Base-by-base conservation (phyloP, 257 asterid genomes). In the Solanum sitiens region DNA sequence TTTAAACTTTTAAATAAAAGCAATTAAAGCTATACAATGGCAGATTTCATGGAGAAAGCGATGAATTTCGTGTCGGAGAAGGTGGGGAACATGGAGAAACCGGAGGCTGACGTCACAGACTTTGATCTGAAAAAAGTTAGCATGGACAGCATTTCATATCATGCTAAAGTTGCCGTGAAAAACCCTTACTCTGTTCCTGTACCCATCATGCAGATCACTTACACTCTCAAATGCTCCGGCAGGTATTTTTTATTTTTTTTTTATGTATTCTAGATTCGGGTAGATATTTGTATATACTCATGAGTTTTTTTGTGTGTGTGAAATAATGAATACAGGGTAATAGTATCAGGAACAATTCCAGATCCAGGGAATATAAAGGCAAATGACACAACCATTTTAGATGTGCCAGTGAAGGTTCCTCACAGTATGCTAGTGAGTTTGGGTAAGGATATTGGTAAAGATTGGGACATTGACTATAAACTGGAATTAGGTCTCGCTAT, bases 351-450 rank as follows among this genome's bases (percentile, higher is more conserved):
- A 2, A 86, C 35, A 0, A 86, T 96, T 44, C 96, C 98, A 37
- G 99, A 96, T 30, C 99, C 98, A 1, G 99, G 99, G 4, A 95
- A 95, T 13, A 84, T 96, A 88, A 92, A 93, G 85, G 99, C 91
- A 23, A 79, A 90, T 16, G 96, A 92, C 5, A 91, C 87, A 16
- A 96, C 98, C 8, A 25, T 89, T 67, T 27, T 96, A 79, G 93
- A 92, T 12, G 97, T 94, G 40, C 87, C 40, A 13, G 87, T 92
- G 56, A 93, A 92, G 88, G 97, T 95, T 76, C 91, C 98, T 25
- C 95, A 95, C 93, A 92, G 88, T 71, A 92, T 92, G 89, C 15
- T 94, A 88, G 86, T 88, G 90, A 96, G 94, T 83, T 91, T 96
- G 90, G 92, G 90, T 4, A 95, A 90, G 90, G 98, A 96, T 87